Evolutionary conservation across 768 basidiomycete species (phyloP), one percentile per base, ranked within the genome.

Genomic region (Podaxis sp.): DNA sequence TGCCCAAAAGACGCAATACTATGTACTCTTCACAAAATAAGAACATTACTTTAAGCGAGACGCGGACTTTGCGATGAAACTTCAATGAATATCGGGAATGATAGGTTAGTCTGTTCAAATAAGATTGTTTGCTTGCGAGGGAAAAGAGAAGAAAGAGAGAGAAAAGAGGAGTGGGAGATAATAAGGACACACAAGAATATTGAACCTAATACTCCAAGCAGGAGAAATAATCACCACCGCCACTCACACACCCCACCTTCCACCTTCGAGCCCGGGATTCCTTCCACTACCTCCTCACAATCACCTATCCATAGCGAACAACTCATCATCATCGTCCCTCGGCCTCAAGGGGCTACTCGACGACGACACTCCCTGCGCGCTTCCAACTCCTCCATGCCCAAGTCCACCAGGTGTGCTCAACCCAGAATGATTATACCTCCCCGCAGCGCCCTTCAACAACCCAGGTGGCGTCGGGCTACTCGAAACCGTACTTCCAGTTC

Each of bases 301-400:
- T 67, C 66, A 74, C 62, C 70, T 68, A 65, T 91, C 89, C 86
- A 91, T 87, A 68, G 78, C 79, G 71, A 92, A 92, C 70, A 91
- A 72, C 56, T 82, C 78, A 64, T 81, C 82, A 69, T 88, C 89
- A 70, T 89, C 88, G 64, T 89, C 84, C 37, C 78, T 75, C 57
- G 88, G 88, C 70, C 88, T 89, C 68, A 82, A 71, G 48, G 82
- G 76, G 28, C 76, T 62, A 26, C 59, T 41, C n/a, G 22, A 20
- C 53, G 12, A 20, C 49, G 30, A 41, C 22, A 12, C 24, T 38
- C 58, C 60, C 38, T 44, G 44, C 1, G 17, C 17, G n/a, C 15
- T 46, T 24, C 48, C 56, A 56, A 17, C 17, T 13, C 46, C 57
- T 36, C 50, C 55, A 40, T 13, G 75, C 62, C 49, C 71, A 64